phyloP scores from a whole-genome alignment of 2,329 filamentous ascomycete genomes.

The Colletotrichum melonis region DNA sequence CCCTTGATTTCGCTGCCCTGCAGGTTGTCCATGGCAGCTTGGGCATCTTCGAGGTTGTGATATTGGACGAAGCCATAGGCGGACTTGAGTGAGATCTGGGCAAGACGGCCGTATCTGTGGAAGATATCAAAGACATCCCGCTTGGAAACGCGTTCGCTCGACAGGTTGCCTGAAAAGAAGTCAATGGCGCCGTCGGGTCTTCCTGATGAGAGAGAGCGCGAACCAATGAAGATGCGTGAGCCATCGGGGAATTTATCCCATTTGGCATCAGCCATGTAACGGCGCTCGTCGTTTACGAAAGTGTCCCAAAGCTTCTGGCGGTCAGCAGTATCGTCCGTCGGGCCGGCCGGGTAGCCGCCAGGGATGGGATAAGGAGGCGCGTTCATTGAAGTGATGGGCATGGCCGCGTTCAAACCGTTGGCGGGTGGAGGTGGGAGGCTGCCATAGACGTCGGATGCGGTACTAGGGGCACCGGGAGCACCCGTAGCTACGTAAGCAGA shows the following conservation, averaged over 20 bases:
- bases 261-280: constrained; percentile 80
- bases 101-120: constrained; percentile 84
- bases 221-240: constrained; percentile 85
- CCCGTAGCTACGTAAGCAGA: constrained; percentile 47
- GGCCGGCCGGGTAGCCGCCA: constrained; percentile 43
- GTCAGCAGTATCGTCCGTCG: constrained; percentile 51
- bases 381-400: constrained; percentile 44
- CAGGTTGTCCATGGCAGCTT: constrained; percentile 78
- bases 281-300: constrained; percentile 78
- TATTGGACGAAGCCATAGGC: constrained; percentile 98
- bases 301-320: constrained; percentile 77
- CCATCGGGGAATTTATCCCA: constrained; percentile 85
- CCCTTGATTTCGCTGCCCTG: constrained; percentile 86
- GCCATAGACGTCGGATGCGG: constrained; percentile 45
- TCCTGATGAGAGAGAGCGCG: constrained; percentile 46
- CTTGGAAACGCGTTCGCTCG: constrained; percentile 93
- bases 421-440: constrained; percentile 45
- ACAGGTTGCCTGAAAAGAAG: constrained; percentile 78
- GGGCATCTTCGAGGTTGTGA: constrained; percentile 79
- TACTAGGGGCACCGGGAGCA: constrained; percentile 42
- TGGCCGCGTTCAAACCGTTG: constrained; percentile 43
- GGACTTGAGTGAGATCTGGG: constrained; percentile 96
- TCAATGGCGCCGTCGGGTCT: constrained; percentile 34
- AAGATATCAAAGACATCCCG: constrained; percentile 94
- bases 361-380: constrained; percentile 46